Percentiles rank a stretch among this genome's conserved stretches.
phyloP scores from a whole-genome alignment of 441 rosid genomes.

The Bocquillonia castaneifolia region DNA sequence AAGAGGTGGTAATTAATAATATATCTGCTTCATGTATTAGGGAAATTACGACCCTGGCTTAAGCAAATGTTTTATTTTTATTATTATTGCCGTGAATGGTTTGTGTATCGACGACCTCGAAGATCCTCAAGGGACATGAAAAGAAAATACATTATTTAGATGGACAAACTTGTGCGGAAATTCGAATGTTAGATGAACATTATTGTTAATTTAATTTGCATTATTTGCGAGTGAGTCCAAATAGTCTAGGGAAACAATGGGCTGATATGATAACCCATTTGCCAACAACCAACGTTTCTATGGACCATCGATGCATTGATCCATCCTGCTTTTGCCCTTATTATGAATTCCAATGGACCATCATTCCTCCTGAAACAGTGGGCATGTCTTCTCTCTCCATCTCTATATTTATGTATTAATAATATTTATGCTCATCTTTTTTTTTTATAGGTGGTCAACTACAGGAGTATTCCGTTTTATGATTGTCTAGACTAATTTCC shows the following conservation, averaged over 20 bases:
- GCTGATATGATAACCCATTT: not conserved
- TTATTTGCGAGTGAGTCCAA: too few relatives aligned
- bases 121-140: not conserved
- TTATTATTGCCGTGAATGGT: not conserved
- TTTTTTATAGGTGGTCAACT: not conserved
- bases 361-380: constrained; percentile 1
- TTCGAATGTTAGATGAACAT: too few relatives aligned
- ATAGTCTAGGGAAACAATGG: too few relatives aligned
- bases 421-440: not conserved
- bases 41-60: too few relatives aligned
- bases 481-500: too few relatives aligned
- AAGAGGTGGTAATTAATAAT: too few relatives aligned
- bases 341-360: constrained; percentile 1
- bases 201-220: too few relatives aligned
- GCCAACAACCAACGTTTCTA: not conserved
- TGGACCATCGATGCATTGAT: constrained; percentile 12
- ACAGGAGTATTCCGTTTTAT: not conserved
- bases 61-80: too few relatives aligned
- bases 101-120: not conserved
- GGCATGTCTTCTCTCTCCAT: not conserved
- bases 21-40: too few relatives aligned
- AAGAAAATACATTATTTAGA: too few relatives aligned
- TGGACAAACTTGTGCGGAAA: too few relatives aligned
- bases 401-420: not conserved
- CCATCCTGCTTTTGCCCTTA: constrained; percentile 7